Percentiles rank a stretch among this genome's conserved stretches.
phyloP scores from a whole-genome alignment of 1,139 yeast genomes.

The Blastobotrys aristatus region DNA sequence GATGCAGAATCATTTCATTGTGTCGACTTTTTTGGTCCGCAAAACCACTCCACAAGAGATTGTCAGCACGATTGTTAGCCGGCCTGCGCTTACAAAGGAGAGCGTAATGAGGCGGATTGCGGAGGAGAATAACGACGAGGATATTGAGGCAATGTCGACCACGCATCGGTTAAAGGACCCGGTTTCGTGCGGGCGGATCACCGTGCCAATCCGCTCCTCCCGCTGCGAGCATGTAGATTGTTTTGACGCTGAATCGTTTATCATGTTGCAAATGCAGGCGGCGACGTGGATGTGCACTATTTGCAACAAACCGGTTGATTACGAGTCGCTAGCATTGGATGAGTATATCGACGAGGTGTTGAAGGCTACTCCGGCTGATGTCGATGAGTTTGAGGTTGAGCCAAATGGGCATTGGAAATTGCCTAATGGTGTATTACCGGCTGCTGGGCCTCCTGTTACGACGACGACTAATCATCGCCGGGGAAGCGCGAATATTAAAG shows the following conservation, averaged over 20 bases:
- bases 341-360: conserved; percentile 36
- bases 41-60: conserved; percentile 24
- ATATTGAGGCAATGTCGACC: conserved; percentile 35
- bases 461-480: conserved; percentile 14
- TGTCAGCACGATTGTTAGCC: conserved; percentile 25
- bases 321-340: conserved; percentile 35
- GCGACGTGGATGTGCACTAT: conserved; percentile 43
- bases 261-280: conserved; percentile 39
- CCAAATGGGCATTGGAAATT: conserved; percentile 38
- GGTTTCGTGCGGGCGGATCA: conserved; percentile 35
- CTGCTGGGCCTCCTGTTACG: neutral
- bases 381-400: conserved; percentile 33
- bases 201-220: conserved; percentile 36
- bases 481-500: conserved; percentile 13
- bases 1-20: conserved; percentile 25
- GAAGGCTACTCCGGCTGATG: conserved; percentile 25
- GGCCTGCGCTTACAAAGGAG: conserved; percentile 31
- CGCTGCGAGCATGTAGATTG: conserved; percentile 40
- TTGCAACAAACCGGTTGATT: conserved; percentile 34
- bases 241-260: conserved; percentile 37
- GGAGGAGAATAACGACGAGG: conserved; percentile 34
- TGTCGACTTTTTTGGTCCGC: conserved; percentile 30
- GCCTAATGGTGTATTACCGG: conserved; percentile 11
- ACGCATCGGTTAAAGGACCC: conserved; percentile 38
- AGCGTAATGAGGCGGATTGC: conserved; percentile 25